Base-by-base conservation (phyloP, 306 rosid genomes). In the Quercus variabilis region DNA sequence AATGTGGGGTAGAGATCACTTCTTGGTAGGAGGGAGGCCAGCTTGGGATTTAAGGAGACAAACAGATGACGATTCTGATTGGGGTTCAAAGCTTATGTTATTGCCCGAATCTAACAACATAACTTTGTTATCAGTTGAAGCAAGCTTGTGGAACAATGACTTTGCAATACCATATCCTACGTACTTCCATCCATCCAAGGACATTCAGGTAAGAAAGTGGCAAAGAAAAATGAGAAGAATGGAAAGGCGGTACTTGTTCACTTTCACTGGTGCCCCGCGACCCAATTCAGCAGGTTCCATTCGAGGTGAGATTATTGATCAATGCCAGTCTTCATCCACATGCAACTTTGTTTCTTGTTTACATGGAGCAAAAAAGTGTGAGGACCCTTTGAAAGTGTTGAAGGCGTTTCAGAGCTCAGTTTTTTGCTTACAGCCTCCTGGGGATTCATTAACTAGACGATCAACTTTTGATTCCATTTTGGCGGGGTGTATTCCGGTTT, bases 1-100 rank as follows among this genome's bases (percentile, higher is more conserved):
- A 80, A 83, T 85, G 88, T 71, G 78, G 82, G 94, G 92, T 11
- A 87, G 83, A 15, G 95, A 91, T 68, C 95, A 88, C 75, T 91
- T 88, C 81, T 14, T 91, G 6, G 72, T 88, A 76, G 84, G 83
- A 65, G 91, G 92, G n/a, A 91, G 95, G 49, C 65, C 82, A 55
- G 69, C 85, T 54, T 87, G 71, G 80, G 95, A 91, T 81, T 87
- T 82, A n/a, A 85, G 89, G 25, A 87, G 95, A 76, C 33, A 0
- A 67, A 46, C 83, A 9, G 90, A 85, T 0, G 18, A 76, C 3
- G 71, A 88, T 5, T 35, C 80, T 74, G 88, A 57, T 0, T 91
- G 92, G 95, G 95, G 92, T 4, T 81, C 90, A 9, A 88, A 87
- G 43, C 84, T 88, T 2, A 85, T 85, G 92, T 71, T 82, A 30